Base-by-base conservation (phyloP, 2,329 filamentous ascomycete genomes). In the Hymenoscyphus scutula region DNA sequence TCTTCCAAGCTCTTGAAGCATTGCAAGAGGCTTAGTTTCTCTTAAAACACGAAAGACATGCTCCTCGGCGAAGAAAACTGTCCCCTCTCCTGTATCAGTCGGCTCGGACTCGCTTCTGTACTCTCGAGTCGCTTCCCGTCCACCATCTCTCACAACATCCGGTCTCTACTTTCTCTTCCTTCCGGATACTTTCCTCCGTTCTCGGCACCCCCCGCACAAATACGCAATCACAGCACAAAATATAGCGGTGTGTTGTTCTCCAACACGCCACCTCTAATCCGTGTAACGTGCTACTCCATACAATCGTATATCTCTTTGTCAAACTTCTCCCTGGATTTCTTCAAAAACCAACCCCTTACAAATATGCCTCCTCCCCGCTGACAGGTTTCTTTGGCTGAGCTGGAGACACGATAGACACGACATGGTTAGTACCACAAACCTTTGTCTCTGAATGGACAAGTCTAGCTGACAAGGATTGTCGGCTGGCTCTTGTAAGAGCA, bases 401-500 rank as follows among this genome's bases (percentile, higher is more conserved):
- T 37, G 15, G 10, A 37, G 27, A 53, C 58, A 60, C 58, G 23
- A 17, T n/a, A 37, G 25, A 53, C 58, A 60, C 58, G 23, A 48
- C 58, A 59, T 34, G 32, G 7, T n/a, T 51, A 10, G 61, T 57
- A n/a, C 34, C 15, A 53, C 53, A 51, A 34, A 27, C 8, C 5
- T 23, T 15, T 17, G 15, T 54, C 19, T 11, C 34, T 29, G 19
- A 45, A 32, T 27, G 53, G 56, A 8, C 27, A 13, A 37, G 34
- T 37, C 11, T 4, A 37, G 34, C 17, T 55, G 25, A 29, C 19
- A 60, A 27, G 15, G 48, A 45, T 41, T 57, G 19, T 58, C 57
- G 62, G 53, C 48, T 45, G 48, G 56, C 30, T 45, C n/a, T 53
- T 48, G 58, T 32, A 54, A 54, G 27, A 54, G 27, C 53, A 54